Conservation (phyloP, 192 early-diverging fungal species). For the Backusella tarrabulga region DNA sequence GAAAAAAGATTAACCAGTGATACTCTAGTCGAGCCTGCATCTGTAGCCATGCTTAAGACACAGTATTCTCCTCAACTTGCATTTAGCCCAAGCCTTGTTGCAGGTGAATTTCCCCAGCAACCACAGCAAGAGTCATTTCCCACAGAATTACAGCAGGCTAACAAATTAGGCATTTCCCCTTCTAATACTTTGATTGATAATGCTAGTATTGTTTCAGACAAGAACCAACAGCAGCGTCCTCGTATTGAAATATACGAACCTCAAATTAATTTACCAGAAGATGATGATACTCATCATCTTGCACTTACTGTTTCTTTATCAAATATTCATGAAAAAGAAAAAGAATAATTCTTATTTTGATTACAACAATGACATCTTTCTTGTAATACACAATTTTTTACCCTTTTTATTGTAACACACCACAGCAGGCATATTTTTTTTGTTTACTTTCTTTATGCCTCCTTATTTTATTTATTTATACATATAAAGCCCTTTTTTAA, state of each 20-base stretch:
- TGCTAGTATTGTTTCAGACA: not conserved
- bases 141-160: not conserved
- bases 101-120: slow-evolving; percentile 8
- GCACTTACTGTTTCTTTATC: not conserved
- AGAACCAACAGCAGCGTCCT: not conserved
- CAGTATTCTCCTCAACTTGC: slow-evolving; percentile 22
- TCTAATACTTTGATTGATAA: slow-evolving; percentile 8
- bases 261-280: slow-evolving; percentile 8
- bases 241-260: slow-evolving; percentile 11
- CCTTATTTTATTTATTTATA: not conserved
- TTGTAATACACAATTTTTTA: not conserved
- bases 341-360: not conserved
- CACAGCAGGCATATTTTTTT: not conserved
- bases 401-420: not conserved
- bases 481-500: not conserved
- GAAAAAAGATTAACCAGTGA: slow-evolving; percentile 10
- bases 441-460: not conserved
- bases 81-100: slow-evolving; percentile 18
- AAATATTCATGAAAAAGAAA: not conserved
- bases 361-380: not conserved
- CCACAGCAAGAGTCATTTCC: not conserved
- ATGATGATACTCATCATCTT: not conserved
- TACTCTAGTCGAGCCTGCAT: slow-evolving; percentile 13
- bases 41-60: not conserved
- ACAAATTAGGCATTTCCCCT: not conserved